phyloP scores from a whole-genome alignment of 306 rosid species.

The Crotalaria pallida region DNA sequence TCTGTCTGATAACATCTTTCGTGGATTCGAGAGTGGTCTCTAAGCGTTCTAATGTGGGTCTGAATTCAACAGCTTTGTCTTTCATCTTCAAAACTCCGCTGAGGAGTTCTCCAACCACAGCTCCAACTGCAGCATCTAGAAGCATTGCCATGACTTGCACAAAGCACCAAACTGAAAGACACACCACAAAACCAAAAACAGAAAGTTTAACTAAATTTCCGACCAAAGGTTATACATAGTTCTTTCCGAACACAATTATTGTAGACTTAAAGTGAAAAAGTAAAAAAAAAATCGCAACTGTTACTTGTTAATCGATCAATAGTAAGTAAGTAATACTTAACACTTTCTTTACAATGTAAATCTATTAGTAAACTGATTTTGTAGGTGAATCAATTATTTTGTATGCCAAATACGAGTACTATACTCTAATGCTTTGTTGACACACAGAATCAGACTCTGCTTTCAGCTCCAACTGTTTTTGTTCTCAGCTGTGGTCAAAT shows the following conservation, averaged over 20 bases:
- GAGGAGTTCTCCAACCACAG: slow-evolving; percentile 13
- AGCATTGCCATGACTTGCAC: slow-evolving; percentile 20
- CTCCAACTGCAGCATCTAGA: slow-evolving; percentile 26
- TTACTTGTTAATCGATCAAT: no score
- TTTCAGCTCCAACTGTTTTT: background rate
- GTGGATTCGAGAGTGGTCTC: background rate
- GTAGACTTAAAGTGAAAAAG: no score
- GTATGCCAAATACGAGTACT: no score
- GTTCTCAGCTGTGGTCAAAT: background rate
- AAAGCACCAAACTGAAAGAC: background rate
- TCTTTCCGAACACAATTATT: no score
- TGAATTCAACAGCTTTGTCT: slow-evolving; percentile 22
- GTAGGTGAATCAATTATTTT: no score
- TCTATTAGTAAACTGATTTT: no score
- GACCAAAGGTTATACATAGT: no score
- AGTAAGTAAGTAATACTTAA: no score
- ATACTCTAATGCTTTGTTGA: no score
- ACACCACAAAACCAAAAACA: slow-evolving; percentile 16
- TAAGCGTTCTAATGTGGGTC: slow-evolving; percentile 13
- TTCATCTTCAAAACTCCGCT: background rate
- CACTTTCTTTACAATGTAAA: no score
- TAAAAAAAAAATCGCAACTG: no score
- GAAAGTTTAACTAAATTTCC: background rate
- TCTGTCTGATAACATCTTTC: slow-evolving; percentile 16
- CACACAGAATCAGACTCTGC: background rate